Evolutionary conservation across 345 rosid species (phyloP), one percentile per base, ranked within the genome.

Genomic region (Fremontodendron californicum): DNA sequence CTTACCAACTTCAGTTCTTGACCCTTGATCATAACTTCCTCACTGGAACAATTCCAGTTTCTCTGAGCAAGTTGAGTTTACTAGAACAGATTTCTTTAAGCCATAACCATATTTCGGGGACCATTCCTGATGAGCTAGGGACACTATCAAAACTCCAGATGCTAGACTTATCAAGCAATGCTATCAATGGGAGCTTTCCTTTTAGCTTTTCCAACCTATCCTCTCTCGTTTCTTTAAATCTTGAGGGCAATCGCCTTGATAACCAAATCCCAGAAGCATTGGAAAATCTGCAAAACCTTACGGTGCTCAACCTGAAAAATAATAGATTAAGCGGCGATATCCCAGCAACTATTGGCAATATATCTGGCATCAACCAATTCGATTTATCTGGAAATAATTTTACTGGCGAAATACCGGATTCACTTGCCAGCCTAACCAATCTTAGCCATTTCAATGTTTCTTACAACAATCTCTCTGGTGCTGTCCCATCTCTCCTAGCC

Each of bases 371-470:
- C 78, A 75, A 42, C 71, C 80, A 74, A 71, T 84, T 95, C 9
- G 97, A 93, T 85, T 82, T 93, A 63, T 85, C 98, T 0, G 85
- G 86, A 61, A 95, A 95, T 72, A 79, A 87, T 75, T 90, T 95
- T 79, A 82, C 87, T 6, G 99, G 98, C 57, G 78, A 85, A 74
- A 85, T 96, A 48, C 98, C 99, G 1, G 65, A 73, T 64, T 90
- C 94, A 19, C 81, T 96, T 78, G 81, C 66, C 66, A 78, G 57
- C 35, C 84, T 96, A 45, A 78, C 85, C 73, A 86, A 90, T 64
- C 97, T 96, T 18, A 82, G 84, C 69, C 87, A 87, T 55, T 92
- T 95, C 86, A 93, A 93, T 82, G 96, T 93, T 75, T 93, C 99
- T 39, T 88, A 83, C 86, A 96, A 96, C 84, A 84, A 88, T 63